phyloP scores from a whole-genome alignment of 139 green algal species.

The Coccomyxa sp. region DNA sequence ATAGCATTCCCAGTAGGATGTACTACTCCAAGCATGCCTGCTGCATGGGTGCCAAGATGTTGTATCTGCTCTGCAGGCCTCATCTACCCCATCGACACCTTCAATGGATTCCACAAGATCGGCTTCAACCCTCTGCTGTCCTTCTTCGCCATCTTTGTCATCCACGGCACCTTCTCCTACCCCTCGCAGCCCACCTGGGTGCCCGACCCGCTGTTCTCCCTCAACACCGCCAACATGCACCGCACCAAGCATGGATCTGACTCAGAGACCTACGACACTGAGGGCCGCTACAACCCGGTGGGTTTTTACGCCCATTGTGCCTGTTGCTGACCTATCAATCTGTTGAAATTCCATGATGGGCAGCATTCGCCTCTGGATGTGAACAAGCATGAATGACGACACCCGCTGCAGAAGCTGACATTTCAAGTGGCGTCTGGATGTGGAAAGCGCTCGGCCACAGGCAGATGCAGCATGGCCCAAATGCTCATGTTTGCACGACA shows the following conservation, averaged over 20 bases:
- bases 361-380: neutral
- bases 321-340: too few species aligned
- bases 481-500: neutral
- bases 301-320: conserved; percentile 21
- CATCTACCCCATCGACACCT: conserved; percentile 54
- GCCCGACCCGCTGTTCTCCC: conserved; percentile 41
- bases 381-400: neutral
- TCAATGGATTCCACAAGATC: conserved; percentile 13
- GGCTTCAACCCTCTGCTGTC: conserved; percentile 49
- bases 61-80: conserved; percentile 16
- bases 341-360: too few species aligned
- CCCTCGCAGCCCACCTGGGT: conserved; percentile 34
- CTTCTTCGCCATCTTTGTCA: conserved; percentile 46
- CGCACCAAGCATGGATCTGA: conserved; percentile 62
- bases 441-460: neutral
- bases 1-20: neutral
- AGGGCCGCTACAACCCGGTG: conserved; percentile 65
- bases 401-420: neutral
- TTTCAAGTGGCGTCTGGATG: neutral
- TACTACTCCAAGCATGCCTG: too few species aligned
- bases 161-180: conserved; percentile 58
- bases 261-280: conserved; percentile 55
- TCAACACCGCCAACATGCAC: conserved; percentile 46
- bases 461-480: neutral
- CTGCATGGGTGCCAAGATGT: neutral